A percentile compares a stretch with the other conserved stretches of the same genome.
Conservation (phyloP, 2,329 filamentous ascomycete genomes). For the Hymenoscyphus fraxineus region DNA sequence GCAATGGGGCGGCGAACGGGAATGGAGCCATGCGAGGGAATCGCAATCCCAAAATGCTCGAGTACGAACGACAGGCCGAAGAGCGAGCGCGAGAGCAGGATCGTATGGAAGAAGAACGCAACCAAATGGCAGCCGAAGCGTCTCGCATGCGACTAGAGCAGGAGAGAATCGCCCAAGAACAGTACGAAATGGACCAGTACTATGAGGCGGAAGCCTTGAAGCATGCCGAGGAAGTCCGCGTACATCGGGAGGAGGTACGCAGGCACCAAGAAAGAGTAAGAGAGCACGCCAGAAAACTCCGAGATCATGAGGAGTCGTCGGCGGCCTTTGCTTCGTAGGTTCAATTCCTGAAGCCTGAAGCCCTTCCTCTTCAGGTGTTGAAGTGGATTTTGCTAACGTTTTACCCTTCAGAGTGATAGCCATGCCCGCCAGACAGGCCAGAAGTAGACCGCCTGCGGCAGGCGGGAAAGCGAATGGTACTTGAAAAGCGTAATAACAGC, state of each 20-base stretch:
- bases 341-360: background rate
- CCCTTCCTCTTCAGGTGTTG: background rate
- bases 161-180: conserved; percentile 33
- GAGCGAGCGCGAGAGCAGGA: conserved; percentile 30
- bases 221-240: conserved; percentile 31
- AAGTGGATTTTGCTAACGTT: background rate
- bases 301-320: conserved; percentile 30
- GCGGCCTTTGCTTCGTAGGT: conserved; percentile 29
- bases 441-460: conserved; percentile 13
- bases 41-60: conserved; percentile 31
- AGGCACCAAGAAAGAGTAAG: conserved; percentile 28
- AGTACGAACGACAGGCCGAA: conserved; percentile 33
- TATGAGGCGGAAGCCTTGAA: conserved; percentile 33
- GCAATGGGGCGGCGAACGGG: background rate
- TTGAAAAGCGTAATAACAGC: background rate
- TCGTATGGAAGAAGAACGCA: conserved; percentile 28
- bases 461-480: conserved; percentile 7
- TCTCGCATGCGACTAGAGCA: conserved; percentile 25
- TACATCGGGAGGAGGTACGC: conserved; percentile 32
- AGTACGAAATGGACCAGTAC: conserved; percentile 35
- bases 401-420: conserved; percentile 28
- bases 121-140: conserved; percentile 28
- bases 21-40: conserved; percentile 25
- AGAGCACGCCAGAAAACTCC: conserved; percentile 17
- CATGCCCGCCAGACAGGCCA: conserved; percentile 29